Percentiles rank a stretch among this genome's conserved stretches.
These are phyloP conservation scores for Gardenia jasminoides DNA, from an alignment of 257 asterid genomes.

Conservation along the genomic window DNA sequence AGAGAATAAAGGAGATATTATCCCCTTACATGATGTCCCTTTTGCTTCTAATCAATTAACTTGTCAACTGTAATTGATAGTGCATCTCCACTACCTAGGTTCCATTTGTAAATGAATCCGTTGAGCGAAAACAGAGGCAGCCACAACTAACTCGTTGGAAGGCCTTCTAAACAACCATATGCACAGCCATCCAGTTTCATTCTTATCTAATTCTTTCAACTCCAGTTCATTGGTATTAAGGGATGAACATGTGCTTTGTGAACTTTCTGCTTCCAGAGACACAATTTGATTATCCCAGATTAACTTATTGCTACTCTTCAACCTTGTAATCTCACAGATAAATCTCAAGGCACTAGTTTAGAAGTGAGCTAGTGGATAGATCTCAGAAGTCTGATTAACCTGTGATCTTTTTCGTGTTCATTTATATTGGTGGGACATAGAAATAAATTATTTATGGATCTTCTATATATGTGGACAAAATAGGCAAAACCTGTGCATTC, in stretches of 20 bases:
- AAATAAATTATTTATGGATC: not conserved
- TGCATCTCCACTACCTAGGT: not conserved
- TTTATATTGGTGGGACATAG: not conserved
- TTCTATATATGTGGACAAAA: not conserved
- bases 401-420: not conserved
- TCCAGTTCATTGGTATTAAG: not conserved
- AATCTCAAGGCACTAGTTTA: not conserved
- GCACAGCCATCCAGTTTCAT: not conserved
- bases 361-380: not conserved
- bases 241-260: not conserved
- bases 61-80: not conserved
- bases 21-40: not conserved
- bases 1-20: not conserved
- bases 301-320: not conserved
- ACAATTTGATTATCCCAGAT: not conserved
- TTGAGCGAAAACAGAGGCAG: not conserved
- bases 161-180: not conserved
- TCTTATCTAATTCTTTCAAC: not conserved
- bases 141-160: not conserved
- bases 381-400: not conserved
- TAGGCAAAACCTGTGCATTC: not conserved
- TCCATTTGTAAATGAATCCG: not conserved
- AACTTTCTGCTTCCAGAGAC: not conserved
- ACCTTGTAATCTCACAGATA: too few species aligned
- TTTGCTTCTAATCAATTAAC: not conserved